Evolutionary conservation across 129 eudicot genomes (phyloP).

Genomic region (sunflower (Helianthus annuus)): HanXRQr2.0-SUNRISE NC_035436.2:155246039-155246538

Average conservation of each 20-base stretch:
- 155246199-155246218: constrained; percentile 64
- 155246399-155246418: constrained; percentile 10
- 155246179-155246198: constrained; percentile 34
- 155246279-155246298: constrained; percentile 45
- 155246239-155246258: constrained; percentile 53
- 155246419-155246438: constrained; percentile 31
- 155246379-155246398: constrained; percentile 14
- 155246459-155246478: not conserved
- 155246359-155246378: constrained; percentile 35
- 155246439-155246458: constrained; percentile 42
- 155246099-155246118: constrained; percentile 85
- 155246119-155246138: constrained; percentile 81
- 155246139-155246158: constrained; percentile 73
- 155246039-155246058: constrained; percentile 2
- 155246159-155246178: constrained; percentile 39
- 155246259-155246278: constrained; percentile 35
- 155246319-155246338: not conserved
- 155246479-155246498: constrained; percentile 17
- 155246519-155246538: not conserved
- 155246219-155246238: constrained; percentile 76
- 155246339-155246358: not conserved
- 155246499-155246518: constrained; percentile 7
- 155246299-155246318: not conserved
- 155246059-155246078: constrained; percentile 6
- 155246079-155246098: constrained; percentile 66